phyloP scores from a whole-genome alignment of 2,329 filamentous ascomycete genomes.

The Neofusicoccum umdonicola region DNA sequence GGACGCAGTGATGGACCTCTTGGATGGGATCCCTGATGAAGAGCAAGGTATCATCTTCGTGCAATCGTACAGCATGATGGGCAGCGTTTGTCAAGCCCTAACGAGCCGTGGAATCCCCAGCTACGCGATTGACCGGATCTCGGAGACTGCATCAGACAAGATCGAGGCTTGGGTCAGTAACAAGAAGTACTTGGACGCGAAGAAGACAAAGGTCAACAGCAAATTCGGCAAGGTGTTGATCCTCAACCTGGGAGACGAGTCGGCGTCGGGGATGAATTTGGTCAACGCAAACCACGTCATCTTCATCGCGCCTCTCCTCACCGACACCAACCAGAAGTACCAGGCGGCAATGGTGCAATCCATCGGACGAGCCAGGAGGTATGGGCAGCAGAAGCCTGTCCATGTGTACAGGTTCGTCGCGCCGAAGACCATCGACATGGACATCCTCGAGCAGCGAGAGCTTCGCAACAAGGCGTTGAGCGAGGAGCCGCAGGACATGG shows the following conservation, averaged over 20 bases:
- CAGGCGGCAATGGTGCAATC: conserved; percentile 61
- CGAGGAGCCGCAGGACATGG: background rate
- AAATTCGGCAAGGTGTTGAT: conserved; percentile 50
- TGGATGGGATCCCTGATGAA: conserved; percentile 31
- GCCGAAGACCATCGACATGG: conserved; percentile 62
- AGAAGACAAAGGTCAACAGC: background rate
- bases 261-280: conserved; percentile 60
- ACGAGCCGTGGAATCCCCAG: conserved; percentile 29
- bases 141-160: background rate
- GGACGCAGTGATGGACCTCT: conserved; percentile 44
- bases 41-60: conserved; percentile 59
- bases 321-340: conserved; percentile 53
- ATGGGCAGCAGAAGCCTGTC: conserved; percentile 57
- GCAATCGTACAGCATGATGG: conserved; percentile 49
- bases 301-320: conserved; percentile 58
- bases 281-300: conserved; percentile 64
- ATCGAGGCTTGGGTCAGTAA: background rate
- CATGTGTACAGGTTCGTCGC: conserved; percentile 73
- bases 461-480: conserved; percentile 20
- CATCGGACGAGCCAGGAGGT: conserved; percentile 59
- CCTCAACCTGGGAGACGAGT: conserved; percentile 55
- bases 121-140: conserved; percentile 35
- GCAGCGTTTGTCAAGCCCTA: conserved; percentile 37
- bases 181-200: conserved; percentile 1
- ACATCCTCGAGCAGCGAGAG: conserved; percentile 47